These are phyloP conservation scores for Fusarium begoniae DNA, from an alignment of 2,329 filamentous ascomycete genomes.

Conservation along the genomic window DNA sequence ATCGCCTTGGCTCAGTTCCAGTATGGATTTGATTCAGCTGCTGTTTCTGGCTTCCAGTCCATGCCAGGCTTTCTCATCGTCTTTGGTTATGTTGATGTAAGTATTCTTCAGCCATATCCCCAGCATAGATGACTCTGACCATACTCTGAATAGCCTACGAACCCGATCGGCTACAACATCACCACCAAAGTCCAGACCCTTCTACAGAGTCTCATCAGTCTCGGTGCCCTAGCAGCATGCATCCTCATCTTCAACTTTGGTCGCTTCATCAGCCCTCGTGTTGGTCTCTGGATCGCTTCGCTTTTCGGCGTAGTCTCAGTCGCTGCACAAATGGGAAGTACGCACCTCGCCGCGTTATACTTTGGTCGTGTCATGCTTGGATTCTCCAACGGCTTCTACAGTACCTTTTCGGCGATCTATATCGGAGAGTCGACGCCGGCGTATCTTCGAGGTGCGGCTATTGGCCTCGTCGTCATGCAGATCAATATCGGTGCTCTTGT, in stretches of 20 bases:
- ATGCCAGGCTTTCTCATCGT: background rate
- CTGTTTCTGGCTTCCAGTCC: background rate
- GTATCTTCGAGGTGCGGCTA: background rate
- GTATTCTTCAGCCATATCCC: accelerated
- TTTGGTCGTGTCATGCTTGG: background rate
- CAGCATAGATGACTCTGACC: background rate
- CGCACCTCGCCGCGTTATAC: background rate
- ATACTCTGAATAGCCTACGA: background rate
- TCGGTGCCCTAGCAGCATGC: background rate
- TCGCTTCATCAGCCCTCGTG: background rate
- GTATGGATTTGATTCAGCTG: background rate
- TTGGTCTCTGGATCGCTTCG: background rate
- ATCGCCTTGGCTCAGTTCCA: background rate
- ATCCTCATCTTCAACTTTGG: background rate
- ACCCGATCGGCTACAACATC: background rate
- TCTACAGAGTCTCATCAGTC: background rate
- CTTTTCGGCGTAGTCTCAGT: background rate
- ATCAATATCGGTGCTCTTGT: background rate
- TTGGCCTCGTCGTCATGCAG: background rate
- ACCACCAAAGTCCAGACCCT: background rate
- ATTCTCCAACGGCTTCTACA: background rate
- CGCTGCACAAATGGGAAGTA: background rate
- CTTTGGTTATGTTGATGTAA: background rate
- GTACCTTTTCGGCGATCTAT: background rate
- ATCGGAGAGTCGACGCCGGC: background rate